Percentiles rank a stretch among this genome's conserved stretches.
These are phyloP conservation scores for Incumbomyces lentus DNA, from an alignment of 2,329 filamentous ascomycete genomes.

Conservation along the genomic window DNA sequence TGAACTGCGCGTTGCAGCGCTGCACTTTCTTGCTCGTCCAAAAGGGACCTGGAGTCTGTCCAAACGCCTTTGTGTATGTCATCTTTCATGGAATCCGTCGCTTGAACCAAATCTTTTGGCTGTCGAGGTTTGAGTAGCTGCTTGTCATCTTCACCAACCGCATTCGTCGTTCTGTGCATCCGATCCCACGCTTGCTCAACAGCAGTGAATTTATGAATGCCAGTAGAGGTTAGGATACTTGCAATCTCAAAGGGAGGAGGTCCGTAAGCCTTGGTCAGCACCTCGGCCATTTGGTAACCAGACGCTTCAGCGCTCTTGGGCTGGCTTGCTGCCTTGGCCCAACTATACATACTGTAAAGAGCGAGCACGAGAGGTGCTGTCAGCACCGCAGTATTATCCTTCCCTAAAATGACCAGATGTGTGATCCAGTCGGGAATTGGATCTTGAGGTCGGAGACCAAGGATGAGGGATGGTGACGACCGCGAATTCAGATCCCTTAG, in stretches of 20 bases:
- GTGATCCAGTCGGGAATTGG: conserved; percentile 83
- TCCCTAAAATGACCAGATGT: conserved; percentile 63
- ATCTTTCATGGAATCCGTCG: background rate
- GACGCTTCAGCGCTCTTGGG: background rate
- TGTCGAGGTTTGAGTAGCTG: background rate
- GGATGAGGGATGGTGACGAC: conserved; percentile 59
- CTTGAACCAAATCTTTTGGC: background rate
- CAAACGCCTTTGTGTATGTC: no score
- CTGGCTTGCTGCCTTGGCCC: conserved; percentile 9
- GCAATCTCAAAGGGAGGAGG: conserved; percentile 15
- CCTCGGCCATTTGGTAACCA: background rate
- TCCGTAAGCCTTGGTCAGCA: conserved; percentile 11
- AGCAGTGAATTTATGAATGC: conserved; percentile 7
- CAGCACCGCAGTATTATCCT: conserved; percentile 53
- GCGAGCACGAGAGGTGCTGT: conserved; percentile 58
- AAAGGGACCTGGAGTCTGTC: background rate
- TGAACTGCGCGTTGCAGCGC: background rate
- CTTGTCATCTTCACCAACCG: background rate
- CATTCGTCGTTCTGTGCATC: background rate
- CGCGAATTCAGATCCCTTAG: conserved; percentile 57
- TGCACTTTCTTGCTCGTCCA: background rate
- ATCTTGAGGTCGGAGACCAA: conserved; percentile 77
- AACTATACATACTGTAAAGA: conserved; percentile 26
- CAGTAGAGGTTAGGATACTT: conserved; percentile 13
- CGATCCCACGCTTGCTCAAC: background rate